These are phyloP conservation scores for Lepraria neglecta DNA, from an alignment of 495 filamentous ascomycete species.

Conservation along the genomic window DNA sequence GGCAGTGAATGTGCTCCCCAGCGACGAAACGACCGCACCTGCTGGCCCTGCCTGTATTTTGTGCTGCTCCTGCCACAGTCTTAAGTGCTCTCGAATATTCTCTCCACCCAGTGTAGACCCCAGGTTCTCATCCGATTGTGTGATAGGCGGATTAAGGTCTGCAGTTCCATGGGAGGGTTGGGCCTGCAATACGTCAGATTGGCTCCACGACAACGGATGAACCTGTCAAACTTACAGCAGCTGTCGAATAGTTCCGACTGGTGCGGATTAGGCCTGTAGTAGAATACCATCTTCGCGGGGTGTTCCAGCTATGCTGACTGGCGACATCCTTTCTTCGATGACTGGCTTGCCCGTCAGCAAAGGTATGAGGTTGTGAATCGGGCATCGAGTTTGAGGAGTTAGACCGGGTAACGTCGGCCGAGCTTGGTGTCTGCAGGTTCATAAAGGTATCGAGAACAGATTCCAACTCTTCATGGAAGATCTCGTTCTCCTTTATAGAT, in stretches of 20 bases:
- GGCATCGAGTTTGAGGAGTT: not conserved
- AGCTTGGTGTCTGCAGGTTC: not conserved
- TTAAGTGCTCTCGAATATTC: constrained; percentile 33
- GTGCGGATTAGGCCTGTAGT: not conserved
- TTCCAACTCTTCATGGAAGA: not conserved
- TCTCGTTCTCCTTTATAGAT: not conserved
- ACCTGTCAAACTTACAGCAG: constrained; percentile 8
- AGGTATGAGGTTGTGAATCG: not conserved
- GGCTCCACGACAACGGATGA: not conserved
- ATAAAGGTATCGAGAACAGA: not conserved
- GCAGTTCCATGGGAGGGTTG: not conserved
- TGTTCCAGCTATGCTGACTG: not conserved
- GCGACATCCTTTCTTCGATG: not conserved
- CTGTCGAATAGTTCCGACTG: constrained; percentile 9
- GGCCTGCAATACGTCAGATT: not conserved
- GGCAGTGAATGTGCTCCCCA: not conserved
- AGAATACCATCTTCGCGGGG: not conserved
- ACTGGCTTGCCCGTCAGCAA: not conserved
- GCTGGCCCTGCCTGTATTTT: not conserved
- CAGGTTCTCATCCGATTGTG: not conserved
- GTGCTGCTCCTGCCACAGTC: constrained; percentile 33
- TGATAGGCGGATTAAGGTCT: not conserved
- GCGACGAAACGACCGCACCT: not conserved
- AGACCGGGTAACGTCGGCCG: no score
- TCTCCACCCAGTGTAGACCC: not conserved